A percentile compares a stretch with the other conserved stretches of the same genome.
These are phyloP conservation scores for Diaporthe caulivora DNA, from an alignment of 2,329 filamentous ascomycete genomes.

Conservation along the genomic window DNA sequence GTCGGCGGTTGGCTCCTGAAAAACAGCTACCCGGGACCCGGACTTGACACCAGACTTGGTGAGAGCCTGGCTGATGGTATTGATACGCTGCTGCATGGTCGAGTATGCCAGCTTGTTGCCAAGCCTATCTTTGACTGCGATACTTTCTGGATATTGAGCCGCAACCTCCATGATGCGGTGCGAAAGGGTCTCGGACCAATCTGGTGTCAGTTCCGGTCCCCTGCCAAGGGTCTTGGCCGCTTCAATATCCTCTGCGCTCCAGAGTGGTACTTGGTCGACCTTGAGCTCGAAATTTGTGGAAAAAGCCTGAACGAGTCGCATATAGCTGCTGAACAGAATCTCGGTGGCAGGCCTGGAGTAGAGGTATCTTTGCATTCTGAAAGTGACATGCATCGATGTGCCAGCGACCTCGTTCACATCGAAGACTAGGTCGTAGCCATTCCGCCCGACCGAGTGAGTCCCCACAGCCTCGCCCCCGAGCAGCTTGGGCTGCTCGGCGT, in stretches of 20 bases:
- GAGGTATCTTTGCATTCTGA: slow-evolving; percentile 47
- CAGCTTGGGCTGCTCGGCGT: slow-evolving; percentile 41
- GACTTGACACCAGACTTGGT: slow-evolving; percentile 35
- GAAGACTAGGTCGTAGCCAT: slow-evolving; percentile 50
- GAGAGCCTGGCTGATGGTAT: slow-evolving; percentile 51
- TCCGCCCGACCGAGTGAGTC: slow-evolving; percentile 26
- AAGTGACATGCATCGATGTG: slow-evolving; percentile 41
- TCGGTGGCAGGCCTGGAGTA: slow-evolving; percentile 44
- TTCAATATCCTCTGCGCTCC: slow-evolving; percentile 36
- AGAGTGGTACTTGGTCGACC: slow-evolving; percentile 40
- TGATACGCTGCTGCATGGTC: slow-evolving; percentile 48
- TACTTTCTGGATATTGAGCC: slow-evolving; percentile 35
- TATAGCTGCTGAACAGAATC: slow-evolving; percentile 39
- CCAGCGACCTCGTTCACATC: slow-evolving; percentile 52
- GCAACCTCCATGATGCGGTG: slow-evolving; percentile 53
- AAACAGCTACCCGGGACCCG: slow-evolving; percentile 51
- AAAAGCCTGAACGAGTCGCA: slow-evolving; percentile 40
- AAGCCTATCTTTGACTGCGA: slow-evolving; percentile 41
- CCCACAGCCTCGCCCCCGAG: slow-evolving; percentile 39
- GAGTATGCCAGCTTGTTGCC: slow-evolving; percentile 50
- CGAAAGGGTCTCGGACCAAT: slow-evolving; percentile 51
- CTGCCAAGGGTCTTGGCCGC: slow-evolving; percentile 22
- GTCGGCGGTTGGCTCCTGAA: slow-evolving; percentile 52
- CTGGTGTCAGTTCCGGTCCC: slow-evolving; percentile 40
- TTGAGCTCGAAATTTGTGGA: slow-evolving; percentile 20